A percentile compares a stretch with the other conserved stretches of the same genome.
Evolutionary conservation across 2,329 filamentous ascomycete species (phyloP).

Genomic region (Ceratocystiopsis sp.): DNA sequence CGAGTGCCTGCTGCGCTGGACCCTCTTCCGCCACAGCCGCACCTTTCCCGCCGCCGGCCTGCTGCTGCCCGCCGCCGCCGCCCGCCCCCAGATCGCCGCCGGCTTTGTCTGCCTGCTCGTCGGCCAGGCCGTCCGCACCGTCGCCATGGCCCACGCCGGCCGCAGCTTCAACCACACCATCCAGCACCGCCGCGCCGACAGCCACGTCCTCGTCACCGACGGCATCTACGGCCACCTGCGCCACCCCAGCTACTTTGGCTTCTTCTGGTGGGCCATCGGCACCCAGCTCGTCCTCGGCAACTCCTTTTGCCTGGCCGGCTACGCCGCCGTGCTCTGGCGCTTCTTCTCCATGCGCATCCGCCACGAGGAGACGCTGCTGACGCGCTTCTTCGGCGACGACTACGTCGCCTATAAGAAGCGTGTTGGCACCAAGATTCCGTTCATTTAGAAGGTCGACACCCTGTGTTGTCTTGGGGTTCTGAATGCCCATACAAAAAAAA

Average conservation of each 20-base stretch:
- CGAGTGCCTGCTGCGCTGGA: slow-evolving; percentile 50
- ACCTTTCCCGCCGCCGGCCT: slow-evolving; percentile 29
- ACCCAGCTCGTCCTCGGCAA: slow-evolving; percentile 87
- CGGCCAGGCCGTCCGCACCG: slow-evolving; percentile 61
- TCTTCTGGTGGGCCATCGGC: slow-evolving; percentile 96
- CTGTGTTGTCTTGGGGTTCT: no score
- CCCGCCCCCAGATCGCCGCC: slow-evolving; percentile 21
- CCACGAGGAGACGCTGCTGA: slow-evolving; percentile 61
- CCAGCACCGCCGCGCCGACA: slow-evolving; percentile 47
- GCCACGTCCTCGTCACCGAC: slow-evolving; percentile 65
- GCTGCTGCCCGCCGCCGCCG: slow-evolving; percentile 7
- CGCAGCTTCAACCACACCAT: slow-evolving; percentile 85
- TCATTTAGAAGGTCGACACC: slow-evolving; percentile 27
- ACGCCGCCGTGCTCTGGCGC: slow-evolving; percentile 59
- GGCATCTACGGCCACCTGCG: slow-evolving; percentile 63
- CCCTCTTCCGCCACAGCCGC: slow-evolving; percentile 33
- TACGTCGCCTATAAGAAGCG: slow-evolving; percentile 57
- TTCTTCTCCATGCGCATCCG: slow-evolving; percentile 66
- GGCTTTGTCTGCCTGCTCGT: slow-evolving; percentile 47
- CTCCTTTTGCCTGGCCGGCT: slow-evolving; percentile 55
- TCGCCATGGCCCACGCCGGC: slow-evolving; percentile 79
- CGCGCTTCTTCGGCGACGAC: slow-evolving; percentile 69
- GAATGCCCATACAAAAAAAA: no score
- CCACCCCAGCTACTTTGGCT: slow-evolving; percentile 92
- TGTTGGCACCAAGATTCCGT: slow-evolving; percentile 67